Evolutionary conservation across 2,329 filamentous ascomycete genomes (phyloP).

Genomic region (Tolypocladium album): DNA sequence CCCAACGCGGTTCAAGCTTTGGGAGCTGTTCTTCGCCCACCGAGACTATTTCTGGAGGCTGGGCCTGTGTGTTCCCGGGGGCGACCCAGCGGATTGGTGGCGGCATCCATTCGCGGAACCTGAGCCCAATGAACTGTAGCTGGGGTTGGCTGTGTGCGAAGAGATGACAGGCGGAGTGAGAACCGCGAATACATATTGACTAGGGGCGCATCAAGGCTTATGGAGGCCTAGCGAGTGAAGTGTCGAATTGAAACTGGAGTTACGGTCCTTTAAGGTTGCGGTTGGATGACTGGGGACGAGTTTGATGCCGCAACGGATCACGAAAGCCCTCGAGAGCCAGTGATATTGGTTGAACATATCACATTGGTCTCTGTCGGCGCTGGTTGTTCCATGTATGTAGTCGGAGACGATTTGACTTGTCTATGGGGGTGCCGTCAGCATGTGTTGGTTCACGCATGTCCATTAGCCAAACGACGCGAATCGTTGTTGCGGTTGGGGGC

Average conservation of each 20-base stretch:
- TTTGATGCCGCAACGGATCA: background rate
- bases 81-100: slow-evolving; percentile 59
- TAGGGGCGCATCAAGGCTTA: background rate
- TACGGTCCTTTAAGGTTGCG: background rate
- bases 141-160: background rate
- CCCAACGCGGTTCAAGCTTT: slow-evolving; percentile 59
- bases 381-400: background rate
- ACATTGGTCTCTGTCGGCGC: background rate
- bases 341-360: background rate
- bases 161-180: background rate
- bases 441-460: no score
- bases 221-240: background rate
- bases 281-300: background rate
- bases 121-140: slow-evolving; percentile 25
- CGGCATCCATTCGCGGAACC: slow-evolving; percentile 31
- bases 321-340: background rate
- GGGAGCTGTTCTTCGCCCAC: slow-evolving; percentile 88
- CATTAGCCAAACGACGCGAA: no score
- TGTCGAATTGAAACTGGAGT: background rate
- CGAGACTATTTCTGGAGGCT: slow-evolving; percentile 94
- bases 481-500: background rate
- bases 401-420: background rate
- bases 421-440: no score
- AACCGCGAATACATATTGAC: no score
- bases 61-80: slow-evolving; percentile 78